Evolutionary conservation across 768 basidiomycete species (phyloP), one percentile per base, ranked within the genome.

Genomic region (Boletus pseudo-olivaceus): DNA sequence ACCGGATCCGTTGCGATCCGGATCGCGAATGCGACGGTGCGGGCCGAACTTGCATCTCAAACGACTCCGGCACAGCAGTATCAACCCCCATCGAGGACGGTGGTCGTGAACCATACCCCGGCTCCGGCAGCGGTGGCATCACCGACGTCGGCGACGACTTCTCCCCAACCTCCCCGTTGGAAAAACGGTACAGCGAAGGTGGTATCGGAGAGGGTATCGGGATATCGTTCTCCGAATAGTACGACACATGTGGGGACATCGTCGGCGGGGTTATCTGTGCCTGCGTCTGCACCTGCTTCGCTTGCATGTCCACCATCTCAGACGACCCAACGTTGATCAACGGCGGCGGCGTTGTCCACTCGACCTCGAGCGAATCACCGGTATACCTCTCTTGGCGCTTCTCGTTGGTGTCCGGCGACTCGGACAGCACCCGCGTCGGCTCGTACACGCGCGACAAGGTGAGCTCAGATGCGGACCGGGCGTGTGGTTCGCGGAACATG

Each of bases 401-500:
- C 49, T 64, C 62, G 34, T 51, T 44, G 32, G 40, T 29, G 8
- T 56, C 62, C 26, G 14, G 14, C 10, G 38, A 37, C 17, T 57
- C 63, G 27, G 65, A 66, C 1, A 74, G 68, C 47, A 70, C 72
- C 26, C 61, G 63, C 4, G 76, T 74, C 1, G 82, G 79, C 51
- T 82, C 83, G 54, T 88, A 87, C 45, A 54, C 55, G 40, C 72
- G 42, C 52, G 58, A 53, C 43, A 61, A 60, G 4, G 80, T 78
- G 9, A 85, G 57, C 59, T 90, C 88, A 0, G 87, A 90, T 3
- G 76, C 67, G 1, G 88, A 88, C 6, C 85, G 80, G 43, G 68
- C 76, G 58, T 90, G 87, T 7, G 78, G 79, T 32, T 82, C 76
- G 26, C 76, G 72, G 70, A 89, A 88, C 78, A 92, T 91, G 3